These are phyloP conservation scores for Umbelopsis isabellina DNA, from an alignment of 192 early-diverging fungal genomes.

Conservation along the genomic window DNA sequence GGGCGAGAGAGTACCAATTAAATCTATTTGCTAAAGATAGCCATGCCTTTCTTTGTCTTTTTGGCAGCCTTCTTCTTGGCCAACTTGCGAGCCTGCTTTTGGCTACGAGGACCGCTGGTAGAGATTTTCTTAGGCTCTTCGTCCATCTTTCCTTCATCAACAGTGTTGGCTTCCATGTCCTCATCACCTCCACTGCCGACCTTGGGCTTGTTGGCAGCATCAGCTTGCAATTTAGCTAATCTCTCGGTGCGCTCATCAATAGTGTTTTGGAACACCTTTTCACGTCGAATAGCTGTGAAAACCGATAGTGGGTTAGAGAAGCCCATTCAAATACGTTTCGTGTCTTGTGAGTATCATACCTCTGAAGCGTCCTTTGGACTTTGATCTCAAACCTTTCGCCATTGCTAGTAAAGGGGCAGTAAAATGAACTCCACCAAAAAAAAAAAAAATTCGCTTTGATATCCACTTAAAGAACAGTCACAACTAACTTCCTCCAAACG, in stretches of 20 bases:
- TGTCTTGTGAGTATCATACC: conserved; percentile 12
- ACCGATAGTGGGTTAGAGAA: neutral
- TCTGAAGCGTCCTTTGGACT: conserved; percentile 32
- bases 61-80: conserved; percentile 29
- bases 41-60: conserved; percentile 13
- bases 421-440: neutral
- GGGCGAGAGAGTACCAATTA: too few species aligned
- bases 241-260: conserved; percentile 55
- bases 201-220: conserved; percentile 29
- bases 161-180: conserved; percentile 26
- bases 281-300: conserved; percentile 57
- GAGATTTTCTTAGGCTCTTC: conserved; percentile 47
- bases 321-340: neutral
- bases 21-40: conserved; percentile 20
- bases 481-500: neutral
- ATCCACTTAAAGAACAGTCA: neutral
- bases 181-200: conserved; percentile 25
- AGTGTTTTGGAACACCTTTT: conserved; percentile 55
- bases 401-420: conserved; percentile 24
- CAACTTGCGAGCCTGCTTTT: conserved; percentile 29
- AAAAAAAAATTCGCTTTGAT: conserved; percentile 16
- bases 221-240: conserved; percentile 41
- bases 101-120: conserved; percentile 47
- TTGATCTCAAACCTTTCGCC: conserved; percentile 40
- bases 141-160: conserved; percentile 31